Evolutionary conservation across 2,329 filamentous ascomycete genomes (phyloP), one percentile per base, ranked within the genome.

Genomic region (Colletotrichum melonis): DNA sequence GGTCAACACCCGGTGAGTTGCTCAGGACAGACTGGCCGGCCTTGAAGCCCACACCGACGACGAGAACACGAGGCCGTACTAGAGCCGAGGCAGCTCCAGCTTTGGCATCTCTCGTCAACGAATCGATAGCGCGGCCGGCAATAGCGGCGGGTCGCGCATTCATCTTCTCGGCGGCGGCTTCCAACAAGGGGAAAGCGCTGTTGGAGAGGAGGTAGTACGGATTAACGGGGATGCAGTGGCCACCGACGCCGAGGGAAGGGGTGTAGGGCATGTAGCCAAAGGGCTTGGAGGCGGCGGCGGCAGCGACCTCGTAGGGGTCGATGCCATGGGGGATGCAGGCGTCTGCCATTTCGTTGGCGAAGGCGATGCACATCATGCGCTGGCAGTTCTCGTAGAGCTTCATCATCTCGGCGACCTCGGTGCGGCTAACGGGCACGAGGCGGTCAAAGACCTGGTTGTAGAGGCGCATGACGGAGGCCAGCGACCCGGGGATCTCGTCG

Each of bases 351-450:
- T 86, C 84, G 74, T 85, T 85, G 70, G 81, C 83, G 67, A 83
- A 86, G 1, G 84, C 83, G 42, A 84, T 83, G 58, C 78, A 78
- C 54, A 86, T 76, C 79, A 83, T 85, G 5, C 84, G 79, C 69
- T 85, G 82, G 77, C 84, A 86, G 75, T 86, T 86, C 69, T 86
- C 84, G 75, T 85, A 86, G 7, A 86, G 76, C 75, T 86, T 86
- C 56, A 80, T 83, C 84, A 86, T 86, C 74, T 86, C 84, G 12
- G 84, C 84, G 2, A 84, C 82, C 72, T 86, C 84, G 1, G 84
- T 83, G 57, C 77, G 78, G 62, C 80, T 80, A 35, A 85, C 83
- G 0, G 82, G 81, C 9, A 86, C 78, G 26, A 86, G 76, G 1
- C 74, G 78, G 26, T 83, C 78, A 71, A 84, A 85, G 1, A 83